Percentiles rank a stretch among this genome's conserved stretches.
Conservation (phyloP, 1,284 basidiomycete species). For the Cutaneotrichosporon dermatis region DNA sequence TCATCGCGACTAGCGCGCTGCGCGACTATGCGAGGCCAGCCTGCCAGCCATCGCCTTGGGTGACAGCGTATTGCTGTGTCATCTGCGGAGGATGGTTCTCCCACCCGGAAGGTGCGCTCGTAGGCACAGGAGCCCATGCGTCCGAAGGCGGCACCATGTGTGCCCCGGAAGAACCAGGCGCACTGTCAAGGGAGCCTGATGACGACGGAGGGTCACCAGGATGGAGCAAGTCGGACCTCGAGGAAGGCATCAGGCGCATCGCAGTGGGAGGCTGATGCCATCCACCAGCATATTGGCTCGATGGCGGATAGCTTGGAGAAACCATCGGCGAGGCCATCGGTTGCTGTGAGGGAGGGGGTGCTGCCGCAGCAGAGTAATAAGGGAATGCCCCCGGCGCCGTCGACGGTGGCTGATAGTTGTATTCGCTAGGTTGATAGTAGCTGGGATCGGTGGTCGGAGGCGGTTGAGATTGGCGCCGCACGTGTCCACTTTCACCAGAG, state of each 20-base stretch:
- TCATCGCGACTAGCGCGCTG: not conserved
- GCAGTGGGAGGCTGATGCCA: slow-evolving; percentile 13
- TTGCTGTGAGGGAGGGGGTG: slow-evolving; percentile 5
- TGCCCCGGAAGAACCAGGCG: slow-evolving; percentile 3
- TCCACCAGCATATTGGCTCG: slow-evolving; percentile 7
- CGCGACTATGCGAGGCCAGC: slow-evolving; percentile 13
- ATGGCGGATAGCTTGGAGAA: slow-evolving; percentile 8
- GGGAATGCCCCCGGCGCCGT: slow-evolving; percentile 17
- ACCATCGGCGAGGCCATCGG: slow-evolving; percentile 17
- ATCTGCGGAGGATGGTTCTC: slow-evolving; percentile 16
- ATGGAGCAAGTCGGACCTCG: slow-evolving; percentile 11
- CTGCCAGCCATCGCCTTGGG: slow-evolving; percentile 21
- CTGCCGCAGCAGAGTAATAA: slow-evolving; percentile 6
- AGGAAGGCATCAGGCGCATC: slow-evolving; percentile 11
- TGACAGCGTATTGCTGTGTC: slow-evolving; percentile 14
- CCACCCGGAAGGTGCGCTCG: slow-evolving; percentile 7
- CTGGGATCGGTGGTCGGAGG: slow-evolving; percentile 2
- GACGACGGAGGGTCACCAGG: slow-evolving; percentile 15
- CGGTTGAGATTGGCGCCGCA: slow-evolving; percentile 16
- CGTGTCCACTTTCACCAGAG: slow-evolving; percentile 11
- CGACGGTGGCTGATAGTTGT: slow-evolving; percentile 24
- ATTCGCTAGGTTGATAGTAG: slow-evolving; percentile 14
- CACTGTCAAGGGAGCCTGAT: slow-evolving; percentile 18
- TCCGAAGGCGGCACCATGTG: slow-evolving; percentile 13
- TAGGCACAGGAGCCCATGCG: slow-evolving; percentile 7